Base-by-base conservation (phyloP, 2,329 filamentous ascomycete species). In the Mycosphaerelloides madeirae region DNA sequence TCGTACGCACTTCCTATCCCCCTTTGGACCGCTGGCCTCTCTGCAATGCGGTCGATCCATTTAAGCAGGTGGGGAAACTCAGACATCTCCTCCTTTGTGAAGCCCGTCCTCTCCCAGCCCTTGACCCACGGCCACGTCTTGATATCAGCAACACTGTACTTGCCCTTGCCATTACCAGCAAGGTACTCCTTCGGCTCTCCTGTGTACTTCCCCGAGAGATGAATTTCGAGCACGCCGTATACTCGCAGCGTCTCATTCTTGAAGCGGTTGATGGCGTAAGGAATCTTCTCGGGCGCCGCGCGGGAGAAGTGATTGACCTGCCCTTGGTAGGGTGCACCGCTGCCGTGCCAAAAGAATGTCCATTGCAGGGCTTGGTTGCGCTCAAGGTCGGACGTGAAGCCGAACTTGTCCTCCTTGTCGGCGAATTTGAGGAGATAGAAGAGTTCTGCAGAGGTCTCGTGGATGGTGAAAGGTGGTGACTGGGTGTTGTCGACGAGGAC, bases 201-300 rank as follows among this genome's bases (percentile, higher is more conserved):
- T 2, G 67, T 71, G 56, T 73, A 77, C 52, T 75, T 76, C 12
- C 76, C 76, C 0, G 66, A 71, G 1, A 78, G 63, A 8, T 69
- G 73, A 44, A 77, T 74, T 47, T 78, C 75, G n/a, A 78, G 66
- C n/a, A 79, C 76, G 39, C 72, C 74, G 52, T 67, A 77, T 9
- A 77, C 70, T 4, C 75, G 69, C 2, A 75, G 62, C 2, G 69
- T 73, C 55, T 78, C 74, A 40, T 76, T 77, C 38, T 61, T 65
- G 68, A 74, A 78, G 29, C 73, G 69, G 16, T 70, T 65, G 53
- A 77, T 73, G 11, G 74, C 74, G 59, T 73, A 74, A 11, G 65
- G 64, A 44, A 73, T 67, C 55, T 75, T 71, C 55, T 75, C 72
- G 11, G 65, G 65, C 0, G 69, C 68, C 15, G 59, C 65, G 33